A percentile compares a stretch with the other conserved stretches of the same genome.
phyloP scores from a whole-genome alignment of 805 yeast genomes.

The Cyberlindnera maritima region DNA sequence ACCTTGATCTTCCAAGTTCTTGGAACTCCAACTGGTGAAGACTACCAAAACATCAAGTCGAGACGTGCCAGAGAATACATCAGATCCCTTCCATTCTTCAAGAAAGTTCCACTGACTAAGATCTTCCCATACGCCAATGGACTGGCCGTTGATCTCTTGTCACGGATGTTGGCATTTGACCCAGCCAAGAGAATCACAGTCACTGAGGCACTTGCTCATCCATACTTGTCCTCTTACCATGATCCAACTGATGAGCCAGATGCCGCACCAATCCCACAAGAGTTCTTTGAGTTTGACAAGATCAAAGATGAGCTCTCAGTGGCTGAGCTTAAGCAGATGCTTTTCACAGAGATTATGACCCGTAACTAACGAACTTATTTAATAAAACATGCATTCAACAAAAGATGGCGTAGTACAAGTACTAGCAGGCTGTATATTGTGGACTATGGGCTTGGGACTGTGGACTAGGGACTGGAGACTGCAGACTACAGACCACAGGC shows the following conservation, averaged over 20 bases:
- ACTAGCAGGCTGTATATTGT: too few relatives aligned
- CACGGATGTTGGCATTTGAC: slow-evolving; percentile 75
- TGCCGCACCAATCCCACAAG: slow-evolving; percentile 78
- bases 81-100: slow-evolving; percentile 68
- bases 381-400: not conserved
- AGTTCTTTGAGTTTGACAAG: slow-evolving; percentile 86
- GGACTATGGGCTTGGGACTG: too few relatives aligned
- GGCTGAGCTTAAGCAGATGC: slow-evolving; percentile 71
- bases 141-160: slow-evolving; percentile 57
- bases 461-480: too few relatives aligned
- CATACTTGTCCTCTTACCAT: slow-evolving; percentile 83
- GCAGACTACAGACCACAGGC: too few relatives aligned
- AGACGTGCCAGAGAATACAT: slow-evolving; percentile 88
- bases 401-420: too few relatives aligned
- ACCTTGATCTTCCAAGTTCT: slow-evolving; percentile 79
- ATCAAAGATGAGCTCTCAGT: slow-evolving; percentile 75
- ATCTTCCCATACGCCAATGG: slow-evolving; percentile 56
- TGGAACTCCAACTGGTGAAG: slow-evolving; percentile 85
- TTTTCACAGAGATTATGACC: slow-evolving; percentile 66
- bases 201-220: slow-evolving; percentile 79
- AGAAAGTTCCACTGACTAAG: slow-evolving; percentile 50
- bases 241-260: slow-evolving; percentile 93
- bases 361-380: not conserved
- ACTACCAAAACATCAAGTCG: slow-evolving; percentile 70
- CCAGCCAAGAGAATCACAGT: slow-evolving; percentile 83